A percentile compares a stretch with the other conserved stretches of the same genome.
Evolutionary conservation across 140 eudicot species (phyloP).

Genomic region (Oenanthe javanica): DNA sequence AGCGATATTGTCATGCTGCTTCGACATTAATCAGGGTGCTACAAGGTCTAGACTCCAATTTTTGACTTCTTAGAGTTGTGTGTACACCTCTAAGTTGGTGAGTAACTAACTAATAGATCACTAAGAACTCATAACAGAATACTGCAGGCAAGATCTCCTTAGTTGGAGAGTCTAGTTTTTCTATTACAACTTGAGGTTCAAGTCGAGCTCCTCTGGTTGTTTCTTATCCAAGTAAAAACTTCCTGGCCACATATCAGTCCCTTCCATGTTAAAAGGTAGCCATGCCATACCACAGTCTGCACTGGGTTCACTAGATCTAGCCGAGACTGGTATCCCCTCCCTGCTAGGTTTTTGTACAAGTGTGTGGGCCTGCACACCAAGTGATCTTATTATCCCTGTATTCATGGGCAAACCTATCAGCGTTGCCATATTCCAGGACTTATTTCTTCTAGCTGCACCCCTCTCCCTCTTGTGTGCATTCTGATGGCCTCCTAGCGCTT

Average conservation of each 20-base stretch:
- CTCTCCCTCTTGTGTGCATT: slow-evolving; percentile 94
- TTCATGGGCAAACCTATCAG: slow-evolving; percentile 27
- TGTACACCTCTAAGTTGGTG: slow-evolving; percentile 13
- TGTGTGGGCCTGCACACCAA: slow-evolving; percentile 67
- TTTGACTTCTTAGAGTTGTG: neutral
- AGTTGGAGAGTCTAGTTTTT: slow-evolving; percentile 8
- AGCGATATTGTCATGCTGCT: neutral
- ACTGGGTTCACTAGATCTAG: slow-evolving; percentile 29
- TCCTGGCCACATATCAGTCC: slow-evolving; percentile 53
- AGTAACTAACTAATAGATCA: neutral
- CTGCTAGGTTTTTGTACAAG: slow-evolving; percentile 38
- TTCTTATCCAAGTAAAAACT: slow-evolving; percentile 46
- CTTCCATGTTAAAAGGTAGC: slow-evolving; percentile 24
- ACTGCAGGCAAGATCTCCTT: slow-evolving; percentile 5
- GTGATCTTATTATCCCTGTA: slow-evolving; percentile 39
- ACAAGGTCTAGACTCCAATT: neutral
- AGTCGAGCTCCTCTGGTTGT: slow-evolving; percentile 41
- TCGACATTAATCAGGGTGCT: neutral
- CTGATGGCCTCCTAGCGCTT: slow-evolving; percentile 97
- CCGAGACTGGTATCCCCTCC: slow-evolving; percentile 27
- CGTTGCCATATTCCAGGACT: slow-evolving; percentile 38
- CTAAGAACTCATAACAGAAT: neutral
- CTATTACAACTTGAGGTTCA: slow-evolving; percentile 63
- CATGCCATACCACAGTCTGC: slow-evolving; percentile 25
- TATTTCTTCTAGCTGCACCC: slow-evolving; percentile 62